Base-by-base conservation (phyloP, 148 eudicot species). In the Gaultheria prostrata region DNA sequence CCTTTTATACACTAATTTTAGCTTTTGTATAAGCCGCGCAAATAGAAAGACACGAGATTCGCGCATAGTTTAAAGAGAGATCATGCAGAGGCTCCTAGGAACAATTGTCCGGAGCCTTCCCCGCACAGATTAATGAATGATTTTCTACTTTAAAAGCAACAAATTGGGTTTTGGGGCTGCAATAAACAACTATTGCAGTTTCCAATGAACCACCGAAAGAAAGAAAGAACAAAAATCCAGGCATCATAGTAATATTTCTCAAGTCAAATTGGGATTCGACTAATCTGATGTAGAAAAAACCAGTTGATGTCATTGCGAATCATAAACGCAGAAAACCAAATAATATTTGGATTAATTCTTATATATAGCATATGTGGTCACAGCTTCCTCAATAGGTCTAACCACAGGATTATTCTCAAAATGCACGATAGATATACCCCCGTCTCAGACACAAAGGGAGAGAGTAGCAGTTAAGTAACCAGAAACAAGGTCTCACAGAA, bases 371-470 rank as follows among this genome's bases (percentile, higher is more conserved):
- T 71, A 8, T 82, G 48, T 11, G 54, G 3, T 21, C 51, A 7
- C 8, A 33, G 77, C 53, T 48, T 79, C 54, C 24, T 28, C 63
- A 18, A 18, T 7, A 2, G 33, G 77, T 20, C 65, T 28, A 32
- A 81, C 63, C 30, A 32, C 48, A 30, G 49, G 48, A 70, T 82
- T 82, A 69, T 82, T 82, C 32, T 71, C 65, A 82, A 46, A 82
- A 30, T 21, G 32, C 83, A 82, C 12, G 51, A 70, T 26, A 63
- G 70, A 63, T 49, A 7, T 15, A 15, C 69, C 28, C 69, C 30
- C n/a, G 30, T 24, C 69, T n/a, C 14, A 1, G 69, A n/a, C 30
- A n/a, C 69, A 8, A 9, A 2, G 69, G 30, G 24, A 2, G 4
- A 21, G 65, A 59, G 45, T 56, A 67, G 33, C 49, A 20, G 12